Conservation (phyloP, 306 rosid species). For the Lagenaria siceraria region DNA sequence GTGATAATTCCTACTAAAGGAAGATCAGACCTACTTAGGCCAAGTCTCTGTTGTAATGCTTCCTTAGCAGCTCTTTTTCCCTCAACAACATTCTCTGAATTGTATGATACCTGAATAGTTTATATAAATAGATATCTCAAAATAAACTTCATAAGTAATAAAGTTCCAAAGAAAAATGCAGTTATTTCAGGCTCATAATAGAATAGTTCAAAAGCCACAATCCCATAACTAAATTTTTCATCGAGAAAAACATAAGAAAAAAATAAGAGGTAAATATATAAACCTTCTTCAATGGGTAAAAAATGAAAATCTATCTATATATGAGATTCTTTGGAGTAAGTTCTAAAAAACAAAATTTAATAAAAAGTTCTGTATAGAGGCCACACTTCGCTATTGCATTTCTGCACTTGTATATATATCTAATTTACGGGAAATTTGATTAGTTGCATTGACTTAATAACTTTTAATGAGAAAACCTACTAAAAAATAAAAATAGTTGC, state of each 20-base stretch:
- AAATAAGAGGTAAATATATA: not conserved
- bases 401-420: not conserved
- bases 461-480: not conserved
- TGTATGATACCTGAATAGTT: constrained; percentile 54
- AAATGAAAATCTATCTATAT: not conserved
- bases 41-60: constrained; percentile 79
- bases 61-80: constrained; percentile 90
- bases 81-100: constrained; percentile 87
- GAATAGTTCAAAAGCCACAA: not conserved
- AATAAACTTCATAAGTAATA: not conserved
- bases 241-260: not conserved
- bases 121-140: not conserved
- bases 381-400: not conserved
- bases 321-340: not conserved
- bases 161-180: not conserved
- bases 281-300: not conserved
- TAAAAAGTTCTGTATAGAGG: not conserved
- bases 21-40: constrained; percentile 53
- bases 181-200: not conserved
- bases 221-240: not conserved
- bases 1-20: constrained; percentile 78
- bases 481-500: not conserved
- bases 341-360: not conserved
- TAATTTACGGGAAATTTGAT: not conserved
- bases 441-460: not conserved